These are phyloP conservation scores for Tilletia caries DNA, from an alignment of 1,284 basidiomycete species.

Conservation along the genomic window DNA sequence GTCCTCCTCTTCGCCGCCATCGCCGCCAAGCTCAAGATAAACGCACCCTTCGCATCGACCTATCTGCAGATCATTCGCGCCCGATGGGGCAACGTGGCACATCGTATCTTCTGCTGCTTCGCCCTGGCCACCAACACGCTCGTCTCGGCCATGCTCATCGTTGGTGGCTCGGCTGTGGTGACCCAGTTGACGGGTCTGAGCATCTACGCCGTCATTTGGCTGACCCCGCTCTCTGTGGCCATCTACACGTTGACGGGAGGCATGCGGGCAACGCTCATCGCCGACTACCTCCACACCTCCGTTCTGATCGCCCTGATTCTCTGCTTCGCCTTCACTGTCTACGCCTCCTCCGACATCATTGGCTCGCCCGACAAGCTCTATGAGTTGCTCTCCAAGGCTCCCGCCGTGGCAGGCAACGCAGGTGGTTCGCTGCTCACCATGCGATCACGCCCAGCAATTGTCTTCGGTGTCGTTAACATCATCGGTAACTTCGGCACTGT, in stretches of 20 bases:
- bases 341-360: conserved; percentile 60
- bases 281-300: conserved; percentile 49
- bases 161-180: conserved; percentile 47
- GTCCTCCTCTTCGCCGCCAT: conserved; percentile 64
- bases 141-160: conserved; percentile 45
- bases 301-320: conserved; percentile 47
- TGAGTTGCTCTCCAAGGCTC: conserved; percentile 58
- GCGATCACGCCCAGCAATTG: conserved; percentile 73
- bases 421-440: conserved; percentile 70
- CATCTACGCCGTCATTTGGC: conserved; percentile 38
- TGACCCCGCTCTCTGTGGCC: conserved; percentile 46
- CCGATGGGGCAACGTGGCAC: conserved; percentile 72
- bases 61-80: conserved; percentile 66
- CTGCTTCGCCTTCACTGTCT: conserved; percentile 67
- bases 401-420: conserved; percentile 64
- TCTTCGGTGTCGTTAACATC: conserved; percentile 84
- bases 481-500: conserved; percentile 38
- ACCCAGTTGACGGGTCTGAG: conserved; percentile 60
- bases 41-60: conserved; percentile 63
- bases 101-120: conserved; percentile 75
- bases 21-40: conserved; percentile 62
- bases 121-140: conserved; percentile 66
- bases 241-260: conserved; percentile 49
- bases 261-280: conserved; percentile 45
- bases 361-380: conserved; percentile 37